Percentiles rank a stretch among this genome's conserved stretches.
Conservation (phyloP, 148 eudicot species). For the Hydrangea macrophylla region DNA sequence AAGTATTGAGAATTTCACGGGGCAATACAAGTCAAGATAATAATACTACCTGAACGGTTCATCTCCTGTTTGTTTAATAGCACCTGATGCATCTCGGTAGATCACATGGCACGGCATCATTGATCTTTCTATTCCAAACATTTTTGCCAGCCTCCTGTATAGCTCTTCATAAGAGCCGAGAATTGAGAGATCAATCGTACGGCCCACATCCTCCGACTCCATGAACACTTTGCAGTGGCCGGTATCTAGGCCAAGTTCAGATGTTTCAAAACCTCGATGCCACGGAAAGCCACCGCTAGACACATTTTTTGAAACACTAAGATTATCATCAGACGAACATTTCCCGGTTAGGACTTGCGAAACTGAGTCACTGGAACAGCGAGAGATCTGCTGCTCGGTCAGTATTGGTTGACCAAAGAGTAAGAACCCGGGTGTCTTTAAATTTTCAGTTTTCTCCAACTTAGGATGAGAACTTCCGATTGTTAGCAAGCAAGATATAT, state of each 20-base stretch:
- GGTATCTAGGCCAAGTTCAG: conserved; percentile 38
- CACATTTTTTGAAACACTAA: conserved; percentile 10
- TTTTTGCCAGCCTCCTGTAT: conserved; percentile 33
- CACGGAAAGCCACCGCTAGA: conserved; percentile 1
- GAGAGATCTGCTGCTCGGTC: conserved; percentile 59
- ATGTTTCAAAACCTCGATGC: conserved; percentile 23
- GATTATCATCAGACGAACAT: conserved; percentile 17
- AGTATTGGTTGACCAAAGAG: conserved; percentile 68
- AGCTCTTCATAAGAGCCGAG: conserved; percentile 50
- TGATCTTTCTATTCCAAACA: conserved; percentile 50
- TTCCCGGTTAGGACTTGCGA: conserved; percentile 14
- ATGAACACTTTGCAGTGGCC: conserved; percentile 64
- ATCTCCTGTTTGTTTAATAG: conserved; percentile 41
- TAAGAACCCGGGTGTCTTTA: conserved; percentile 40
- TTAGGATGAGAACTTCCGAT: conserved; percentile 34
- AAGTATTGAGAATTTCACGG: not conserved
- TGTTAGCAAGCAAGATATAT: conserved; percentile 47
- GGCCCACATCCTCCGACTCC: conserved; percentile 60
- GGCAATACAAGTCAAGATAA: not conserved
- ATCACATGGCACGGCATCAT: conserved; percentile 35
- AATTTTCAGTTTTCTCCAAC: conserved; percentile 27
- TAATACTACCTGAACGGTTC: conserved; percentile 47
- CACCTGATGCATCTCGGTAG: conserved; percentile 42
- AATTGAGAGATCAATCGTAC: conserved; percentile 50
- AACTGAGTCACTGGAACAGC: conserved; percentile 24